Evolutionary conservation across 2,329 filamentous ascomycete genomes (phyloP).

Genomic region (Alternaria gansuensis): DNA sequence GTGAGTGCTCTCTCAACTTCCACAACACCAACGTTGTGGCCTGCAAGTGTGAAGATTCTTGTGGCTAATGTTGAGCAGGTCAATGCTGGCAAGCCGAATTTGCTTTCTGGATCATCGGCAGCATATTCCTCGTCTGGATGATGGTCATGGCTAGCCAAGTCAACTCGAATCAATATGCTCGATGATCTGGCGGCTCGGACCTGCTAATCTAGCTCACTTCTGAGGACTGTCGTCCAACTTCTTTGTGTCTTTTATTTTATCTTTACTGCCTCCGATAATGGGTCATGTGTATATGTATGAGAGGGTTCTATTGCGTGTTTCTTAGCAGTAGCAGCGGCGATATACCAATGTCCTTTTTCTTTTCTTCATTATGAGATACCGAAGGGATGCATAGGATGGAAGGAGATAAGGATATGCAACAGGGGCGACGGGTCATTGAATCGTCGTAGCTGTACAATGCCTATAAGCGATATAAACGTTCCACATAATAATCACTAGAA

Average conservation of each 20-base stretch:
- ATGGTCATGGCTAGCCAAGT: constrained; percentile 69
- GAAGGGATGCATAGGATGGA: constrained; percentile 1
- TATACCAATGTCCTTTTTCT: constrained; percentile 2
- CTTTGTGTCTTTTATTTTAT: neutral
- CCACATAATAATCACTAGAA: neutral
- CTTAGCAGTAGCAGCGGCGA: neutral
- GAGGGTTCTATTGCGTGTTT: neutral
- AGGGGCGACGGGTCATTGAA: neutral
- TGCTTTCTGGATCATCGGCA: constrained; percentile 69
- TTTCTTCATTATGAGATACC: constrained; percentile 4
- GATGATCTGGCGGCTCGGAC: constrained; percentile 1
- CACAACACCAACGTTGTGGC: neutral
- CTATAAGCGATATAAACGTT: neutral
- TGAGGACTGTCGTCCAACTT: neutral
- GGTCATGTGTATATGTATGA: constrained; percentile 3
- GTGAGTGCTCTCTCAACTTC: constrained; percentile 51
- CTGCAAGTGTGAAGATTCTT: neutral
- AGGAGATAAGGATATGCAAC: neutral
- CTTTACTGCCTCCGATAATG: constrained; percentile 3
- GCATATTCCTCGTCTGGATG: constrained; percentile 72
- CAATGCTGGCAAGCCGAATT: constrained; percentile 71
- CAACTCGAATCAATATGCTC: constrained; percentile 55
- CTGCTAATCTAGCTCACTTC: neutral
- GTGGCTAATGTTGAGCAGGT: constrained; percentile 52
- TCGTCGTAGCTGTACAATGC: neutral